Conservation (phyloP, 129 eudicot genomes). For the Helichrysum umbraculigerum region DNA sequence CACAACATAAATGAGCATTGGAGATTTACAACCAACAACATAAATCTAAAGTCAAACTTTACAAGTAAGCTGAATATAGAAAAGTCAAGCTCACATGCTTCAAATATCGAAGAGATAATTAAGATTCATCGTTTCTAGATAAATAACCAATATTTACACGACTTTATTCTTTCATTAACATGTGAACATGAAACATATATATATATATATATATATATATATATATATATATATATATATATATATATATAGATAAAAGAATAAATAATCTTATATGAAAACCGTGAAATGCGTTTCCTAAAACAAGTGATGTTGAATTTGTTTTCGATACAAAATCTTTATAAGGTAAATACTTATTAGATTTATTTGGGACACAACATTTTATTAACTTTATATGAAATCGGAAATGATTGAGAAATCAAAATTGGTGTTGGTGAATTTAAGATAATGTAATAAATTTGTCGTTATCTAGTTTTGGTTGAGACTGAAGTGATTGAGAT, state of each 20-base stretch:
- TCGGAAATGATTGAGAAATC: constrained; percentile 1
- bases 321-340: too few species aligned
- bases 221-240: too few species aligned
- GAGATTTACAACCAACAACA: constrained; percentile 1
- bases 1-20: constrained; percentile 2
- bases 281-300: too few species aligned
- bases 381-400: background rate
- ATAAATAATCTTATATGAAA: too few species aligned
- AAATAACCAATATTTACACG: background rate
- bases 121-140: constrained; percentile 18
- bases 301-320: too few species aligned
- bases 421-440: background rate
- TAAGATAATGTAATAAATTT: background rate
- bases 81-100: constrained; percentile 28
- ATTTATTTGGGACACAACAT: background rate
- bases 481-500: constrained; percentile 19
- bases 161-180: constrained; percentile 10
- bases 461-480: background rate
- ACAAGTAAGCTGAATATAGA: background rate
- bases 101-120: constrained; percentile 1
- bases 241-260: too few species aligned
- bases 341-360: background rate
- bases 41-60: background rate
- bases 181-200: constrained; percentile 3
- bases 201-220: too few species aligned